Base-by-base conservation (phyloP, 1,284 basidiomycete genomes). In the Marasmius tenuissimus region DNA sequence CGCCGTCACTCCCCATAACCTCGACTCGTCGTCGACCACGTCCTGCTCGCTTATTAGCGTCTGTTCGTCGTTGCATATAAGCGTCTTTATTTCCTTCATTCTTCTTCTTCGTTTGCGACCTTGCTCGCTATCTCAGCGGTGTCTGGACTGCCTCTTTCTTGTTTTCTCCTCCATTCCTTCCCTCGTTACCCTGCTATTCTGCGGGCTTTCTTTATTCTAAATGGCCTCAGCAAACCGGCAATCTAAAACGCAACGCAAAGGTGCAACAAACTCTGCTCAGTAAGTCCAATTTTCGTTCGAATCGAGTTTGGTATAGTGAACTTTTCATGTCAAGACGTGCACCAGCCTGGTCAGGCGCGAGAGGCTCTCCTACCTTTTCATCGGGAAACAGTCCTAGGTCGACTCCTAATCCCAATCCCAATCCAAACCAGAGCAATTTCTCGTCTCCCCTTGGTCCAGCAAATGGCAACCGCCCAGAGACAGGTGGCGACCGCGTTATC, bases 141-240 rank as follows among this genome's bases (percentile, higher is more conserved):
- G 74, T 78, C 72, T 77, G 73, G 74, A 75, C 75, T 70, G 71
- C 72, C 72, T 68, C 61, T 65, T 68, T 70, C 67, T 52, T 51
- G 35, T 54, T 22, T 60, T 61, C 47, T 16, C 16, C 34, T 35
- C 34, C 37, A 37, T 37, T 16, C 27, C 27, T 27, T 27, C 27
- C 27, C 27, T 27, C 27, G 27, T 27, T 18, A 35, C 65, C 65
- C 68, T 65, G 67, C 62, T 66, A 65, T 68, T 67, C 68, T 68
- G 65, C 65, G 70, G 68, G 70, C 70, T 69, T 67, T 71, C 68
- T 64, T 71, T 68, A 66, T 67, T 63, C 51, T 61, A 66, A 65
- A 89, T 90, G 87, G 83, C 88, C 69, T 79, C 86, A 57, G 74
- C 85, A 68, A 77, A 85, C 69, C 81, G 87, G 73, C 85, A 82